Evolutionary conservation across 129 eudicot genomes (phyloP).

Genomic region (Flaveria trinervia): DNA sequence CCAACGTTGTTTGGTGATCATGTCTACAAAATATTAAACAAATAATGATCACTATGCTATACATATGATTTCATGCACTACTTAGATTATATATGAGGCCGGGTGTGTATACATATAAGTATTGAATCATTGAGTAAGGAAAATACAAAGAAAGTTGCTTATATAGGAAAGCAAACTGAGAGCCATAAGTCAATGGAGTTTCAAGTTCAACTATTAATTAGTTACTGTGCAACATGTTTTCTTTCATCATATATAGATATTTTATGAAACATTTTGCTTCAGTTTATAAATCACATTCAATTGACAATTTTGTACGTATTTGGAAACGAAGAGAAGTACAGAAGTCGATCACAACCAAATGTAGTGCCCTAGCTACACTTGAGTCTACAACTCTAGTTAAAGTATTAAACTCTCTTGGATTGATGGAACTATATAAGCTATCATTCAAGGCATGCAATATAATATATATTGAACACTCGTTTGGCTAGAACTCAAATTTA

Average conservation of each 20-base stretch:
- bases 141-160: background rate
- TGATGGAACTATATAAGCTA: background rate
- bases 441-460: background rate
- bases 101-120: background rate
- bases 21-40: background rate
- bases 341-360: background rate
- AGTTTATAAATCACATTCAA: background rate
- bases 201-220: background rate
- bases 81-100: background rate
- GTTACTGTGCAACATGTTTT: background rate
- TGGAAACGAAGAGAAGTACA: background rate
- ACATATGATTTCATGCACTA: background rate
- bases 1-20: background rate
- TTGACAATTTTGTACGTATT: background rate
- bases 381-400: background rate
- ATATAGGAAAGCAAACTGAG: background rate
- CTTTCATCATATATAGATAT: too few species aligned
- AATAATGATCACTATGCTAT: background rate
- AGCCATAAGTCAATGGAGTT: background rate
- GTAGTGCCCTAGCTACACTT: background rate
- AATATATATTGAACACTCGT: background rate
- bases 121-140: background rate
- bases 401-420: background rate
- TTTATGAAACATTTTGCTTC: background rate
- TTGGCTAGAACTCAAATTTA: background rate